Evolutionary conservation across 345 rosid genomes (phyloP).

Genomic region (Passiflora organensis): DNA sequence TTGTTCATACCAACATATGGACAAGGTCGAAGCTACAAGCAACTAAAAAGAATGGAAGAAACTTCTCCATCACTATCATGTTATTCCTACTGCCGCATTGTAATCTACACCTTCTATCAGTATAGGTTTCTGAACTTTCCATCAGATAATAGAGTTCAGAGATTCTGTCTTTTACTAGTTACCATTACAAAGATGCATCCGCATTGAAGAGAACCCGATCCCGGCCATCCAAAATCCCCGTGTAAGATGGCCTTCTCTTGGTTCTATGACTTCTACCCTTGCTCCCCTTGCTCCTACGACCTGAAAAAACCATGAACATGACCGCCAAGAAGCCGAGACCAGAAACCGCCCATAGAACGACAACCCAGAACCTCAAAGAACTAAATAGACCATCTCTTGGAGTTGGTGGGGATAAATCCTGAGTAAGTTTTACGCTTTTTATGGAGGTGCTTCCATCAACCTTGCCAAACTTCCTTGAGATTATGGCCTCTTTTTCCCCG

Average conservation of each 20-base stretch:
- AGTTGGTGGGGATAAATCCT: conserved; percentile 28
- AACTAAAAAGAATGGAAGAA: no score
- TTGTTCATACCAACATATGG: no score
- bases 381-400: conserved; percentile 45
- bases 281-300: conserved; percentile 48
- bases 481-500: conserved; percentile 21
- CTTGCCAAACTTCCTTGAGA: conserved; percentile 43
- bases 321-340: conserved; percentile 69
- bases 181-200: conserved; percentile 35
- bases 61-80: no score
- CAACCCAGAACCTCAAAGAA: conserved; percentile 67
- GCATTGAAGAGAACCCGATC: conserved; percentile 40
- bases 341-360: conserved; percentile 61
- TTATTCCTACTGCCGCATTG: no score
- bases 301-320: conserved; percentile 47
- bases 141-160: background rate
- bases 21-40: no score
- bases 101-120: no score
- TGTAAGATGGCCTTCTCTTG: conserved; percentile 54
- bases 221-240: conserved; percentile 42
- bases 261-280: conserved; percentile 57
- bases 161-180: conserved; percentile 3
- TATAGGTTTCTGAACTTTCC: no score
- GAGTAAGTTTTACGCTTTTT: conserved; percentile 24
- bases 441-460: conserved; percentile 15